A percentile compares a stretch with the other conserved stretches of the same genome.
Evolutionary conservation across 768 basidiomycete genomes (phyloP).

Genomic region (Neoboletus brunneissimus): DNA sequence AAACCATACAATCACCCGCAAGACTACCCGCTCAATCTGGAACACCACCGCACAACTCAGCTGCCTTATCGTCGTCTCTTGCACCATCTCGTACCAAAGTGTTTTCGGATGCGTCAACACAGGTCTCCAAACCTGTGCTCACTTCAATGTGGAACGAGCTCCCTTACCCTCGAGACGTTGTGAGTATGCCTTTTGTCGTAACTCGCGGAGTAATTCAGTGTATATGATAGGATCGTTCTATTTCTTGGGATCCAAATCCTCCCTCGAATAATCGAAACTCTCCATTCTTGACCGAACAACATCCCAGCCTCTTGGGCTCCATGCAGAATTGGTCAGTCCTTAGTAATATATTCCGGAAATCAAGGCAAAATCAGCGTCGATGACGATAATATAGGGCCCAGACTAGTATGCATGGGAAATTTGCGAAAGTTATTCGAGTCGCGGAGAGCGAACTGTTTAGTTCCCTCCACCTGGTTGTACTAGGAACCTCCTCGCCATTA

Average conservation of each 20-base stretch:
- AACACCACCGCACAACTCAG: background rate
- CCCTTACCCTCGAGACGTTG: slow-evolving; percentile 5
- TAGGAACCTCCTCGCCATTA: slow-evolving; percentile 67
- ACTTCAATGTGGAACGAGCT: slow-evolving; percentile 23
- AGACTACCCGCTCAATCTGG: slow-evolving; percentile 20
- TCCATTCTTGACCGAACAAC: slow-evolving; percentile 71
- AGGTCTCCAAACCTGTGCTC: background rate
- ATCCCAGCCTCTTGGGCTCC: slow-evolving; percentile 47
- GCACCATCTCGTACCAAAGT: background rate
- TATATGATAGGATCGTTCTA: slow-evolving; percentile 40
- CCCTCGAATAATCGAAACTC: slow-evolving; percentile 38
- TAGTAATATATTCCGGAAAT: background rate
- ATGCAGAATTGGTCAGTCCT: slow-evolving; percentile 57
- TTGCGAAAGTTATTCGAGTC: slow-evolving; percentile 42
- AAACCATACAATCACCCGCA: slow-evolving; percentile 40
- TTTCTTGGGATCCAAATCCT: slow-evolving; percentile 62
- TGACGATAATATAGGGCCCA: slow-evolving; percentile 42
- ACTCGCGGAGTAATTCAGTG: slow-evolving; percentile 2
- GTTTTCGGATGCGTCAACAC: background rate
- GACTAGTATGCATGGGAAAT: slow-evolving; percentile 41
- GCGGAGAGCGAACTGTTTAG: slow-evolving; percentile 46
- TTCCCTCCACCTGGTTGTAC: slow-evolving; percentile 53
- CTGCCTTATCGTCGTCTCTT: background rate
- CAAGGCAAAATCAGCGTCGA: background rate
- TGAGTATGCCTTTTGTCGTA: slow-evolving; percentile 10